Evolutionary conservation across 371 early-diverging fungal genomes (phyloP), one percentile per base, ranked within the genome.

Genomic region (Sporodiniella umbellata): DNA sequence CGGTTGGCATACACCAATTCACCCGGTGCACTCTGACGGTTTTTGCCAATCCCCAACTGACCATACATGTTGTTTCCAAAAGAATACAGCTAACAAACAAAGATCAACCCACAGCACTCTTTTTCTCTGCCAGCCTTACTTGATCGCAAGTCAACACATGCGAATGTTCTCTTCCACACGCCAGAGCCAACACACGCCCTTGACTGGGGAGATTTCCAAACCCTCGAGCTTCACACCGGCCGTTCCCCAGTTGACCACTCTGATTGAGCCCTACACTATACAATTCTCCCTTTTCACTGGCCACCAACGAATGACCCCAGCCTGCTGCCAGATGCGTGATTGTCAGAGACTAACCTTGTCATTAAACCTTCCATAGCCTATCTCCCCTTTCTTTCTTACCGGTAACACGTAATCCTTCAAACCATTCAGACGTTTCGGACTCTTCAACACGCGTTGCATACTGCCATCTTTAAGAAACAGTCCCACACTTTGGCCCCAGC

Each of bases 1-100:
- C 10, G 24, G 12, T 48, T 18, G 37, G 60, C 56, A 8, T 48
- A 43, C 0, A 71, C 51, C 14, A 68, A 48, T 14, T 53, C 39
- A 7, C 73, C 77, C n/a, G 69, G 69, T 5, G 42, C 19, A 0
- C 64, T 68, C 1, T 51, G 30, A 31, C 70, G 73, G 48, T 64
- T 52, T 45, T 64, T 50, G 14, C 74, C 70, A 19, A 67, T 18
- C 0, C 89, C 87, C 11, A 90, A 69, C 58, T 88, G 88, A 2
- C 85, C 84, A 52, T 79, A 83, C 72, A 82, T 81, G 39, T 81
- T 83, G 59, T 78, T 84, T n/a, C 91, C 91, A 46, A 80, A 70
- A 1, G 80, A 78, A 45, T 74, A 84, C 5, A 84, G 53, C 2
- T 28, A 7, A 28, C 10, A 28, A 28, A 28, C 30, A 28, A 28